phyloP scores from a whole-genome alignment of 176 grass and related monocot species.

The sorghum (Sorghum bicolor) region Sorghum_bicolor_NCBIv3 NC_012871.2:65119501-65120000 shows the following conservation, averaged over 20 bases:
- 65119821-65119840: slow-evolving; percentile 23
- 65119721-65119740: neutral
- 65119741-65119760: neutral
- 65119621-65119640: slow-evolving; percentile 68
- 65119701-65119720: slow-evolving; percentile 70
- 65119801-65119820: slow-evolving; percentile 16
- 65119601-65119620: slow-evolving; percentile 72
- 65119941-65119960: slow-evolving; percentile 39
- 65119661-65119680: slow-evolving; percentile 38
- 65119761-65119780: neutral
- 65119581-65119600: slow-evolving; percentile 34
- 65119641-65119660: slow-evolving; percentile 51
- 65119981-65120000: slow-evolving; percentile 1
- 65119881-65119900: slow-evolving; percentile 71
- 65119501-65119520: slow-evolving; percentile 70
- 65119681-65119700: slow-evolving; percentile 60
- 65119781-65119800: neutral
- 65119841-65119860: slow-evolving; percentile 23
- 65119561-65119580: slow-evolving; percentile 55
- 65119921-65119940: slow-evolving; percentile 35
- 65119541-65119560: slow-evolving; percentile 85
- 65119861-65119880: slow-evolving; percentile 42
- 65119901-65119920: slow-evolving; percentile 63
- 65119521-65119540: slow-evolving; percentile 72
- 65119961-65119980: neutral